A percentile compares a stretch with the other conserved stretches of the same genome.
Conservation (phyloP, 2,329 filamentous ascomycete genomes). For the Aspergillus caelatus region DNA sequence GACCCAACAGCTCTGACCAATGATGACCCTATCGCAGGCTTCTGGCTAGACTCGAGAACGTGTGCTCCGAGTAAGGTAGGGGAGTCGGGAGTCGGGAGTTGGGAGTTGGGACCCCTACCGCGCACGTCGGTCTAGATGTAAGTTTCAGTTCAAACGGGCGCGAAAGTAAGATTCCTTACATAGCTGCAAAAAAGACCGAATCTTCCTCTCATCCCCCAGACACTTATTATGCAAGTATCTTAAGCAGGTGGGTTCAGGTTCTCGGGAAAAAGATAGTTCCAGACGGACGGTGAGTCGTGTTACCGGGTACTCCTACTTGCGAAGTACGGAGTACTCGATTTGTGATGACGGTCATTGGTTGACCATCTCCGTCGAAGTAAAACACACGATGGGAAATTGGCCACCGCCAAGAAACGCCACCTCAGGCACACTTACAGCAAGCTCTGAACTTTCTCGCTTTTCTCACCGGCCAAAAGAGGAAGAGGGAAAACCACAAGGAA, state of each 20-base stretch:
- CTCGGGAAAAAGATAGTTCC: not conserved
- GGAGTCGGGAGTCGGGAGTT: no score
- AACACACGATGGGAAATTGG: constrained; percentile 11
- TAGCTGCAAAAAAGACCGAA: not conserved
- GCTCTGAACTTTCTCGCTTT: not conserved
- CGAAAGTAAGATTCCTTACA: not conserved
- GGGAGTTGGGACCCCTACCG: not conserved
- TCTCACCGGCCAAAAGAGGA: not conserved
- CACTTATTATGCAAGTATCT: not conserved
- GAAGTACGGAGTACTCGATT: no score
- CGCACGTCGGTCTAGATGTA: not conserved
- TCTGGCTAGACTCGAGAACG: not conserved
- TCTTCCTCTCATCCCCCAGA: not conserved
- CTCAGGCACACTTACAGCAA: constrained; percentile 17
- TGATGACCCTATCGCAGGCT: not conserved
- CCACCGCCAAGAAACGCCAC: constrained; percentile 25
- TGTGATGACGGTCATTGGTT: not conserved
- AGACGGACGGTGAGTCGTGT: not conserved
- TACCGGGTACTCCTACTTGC: not conserved
- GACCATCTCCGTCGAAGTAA: not conserved
- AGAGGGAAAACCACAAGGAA: not conserved
- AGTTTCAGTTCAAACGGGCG: not conserved
- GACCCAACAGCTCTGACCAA: not conserved
- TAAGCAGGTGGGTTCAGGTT: not conserved
- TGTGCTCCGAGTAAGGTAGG: not conserved